These are phyloP conservation scores for Teunomyces stri DNA, from an alignment of 805 yeast species.

Conservation along the genomic window DNA sequence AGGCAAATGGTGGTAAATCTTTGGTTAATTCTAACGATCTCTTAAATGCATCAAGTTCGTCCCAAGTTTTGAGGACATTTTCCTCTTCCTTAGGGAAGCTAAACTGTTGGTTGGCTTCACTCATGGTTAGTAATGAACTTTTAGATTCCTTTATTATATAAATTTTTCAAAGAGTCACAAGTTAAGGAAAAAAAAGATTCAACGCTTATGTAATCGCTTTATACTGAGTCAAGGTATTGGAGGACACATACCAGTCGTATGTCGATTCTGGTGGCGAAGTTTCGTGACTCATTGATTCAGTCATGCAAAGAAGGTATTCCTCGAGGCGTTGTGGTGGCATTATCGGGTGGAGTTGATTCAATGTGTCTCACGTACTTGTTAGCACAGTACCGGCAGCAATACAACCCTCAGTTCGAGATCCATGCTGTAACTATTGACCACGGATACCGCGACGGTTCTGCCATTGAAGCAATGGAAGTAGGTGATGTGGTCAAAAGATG, in stretches of 20 bases:
- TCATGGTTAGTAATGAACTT: background rate
- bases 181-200: background rate
- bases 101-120: slow-evolving; percentile 30
- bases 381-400: slow-evolving; percentile 27
- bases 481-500: slow-evolving; percentile 27
- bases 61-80: slow-evolving; percentile 76
- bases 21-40: slow-evolving; percentile 78
- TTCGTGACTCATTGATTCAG: background rate
- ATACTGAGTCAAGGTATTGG: too few species aligned
- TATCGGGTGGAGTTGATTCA: slow-evolving; percentile 83
- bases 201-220: background rate
- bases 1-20: slow-evolving; percentile 83
- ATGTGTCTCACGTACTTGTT: slow-evolving; percentile 62
- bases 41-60: slow-evolving; percentile 91
- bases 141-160: background rate
- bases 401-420: slow-evolving; percentile 30
- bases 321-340: slow-evolving; percentile 47
- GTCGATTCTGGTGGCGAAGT: background rate
- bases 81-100: slow-evolving; percentile 91
- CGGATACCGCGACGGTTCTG: slow-evolving; percentile 47
- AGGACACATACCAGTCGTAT: background rate
- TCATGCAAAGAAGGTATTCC: slow-evolving; percentile 18
- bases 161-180: slow-evolving; percentile 2
- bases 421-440: slow-evolving; percentile 70
- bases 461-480: slow-evolving; percentile 48